Conservation (phyloP, 768 basidiomycete genomes). For the Xerocomus spinulosus region DNA sequence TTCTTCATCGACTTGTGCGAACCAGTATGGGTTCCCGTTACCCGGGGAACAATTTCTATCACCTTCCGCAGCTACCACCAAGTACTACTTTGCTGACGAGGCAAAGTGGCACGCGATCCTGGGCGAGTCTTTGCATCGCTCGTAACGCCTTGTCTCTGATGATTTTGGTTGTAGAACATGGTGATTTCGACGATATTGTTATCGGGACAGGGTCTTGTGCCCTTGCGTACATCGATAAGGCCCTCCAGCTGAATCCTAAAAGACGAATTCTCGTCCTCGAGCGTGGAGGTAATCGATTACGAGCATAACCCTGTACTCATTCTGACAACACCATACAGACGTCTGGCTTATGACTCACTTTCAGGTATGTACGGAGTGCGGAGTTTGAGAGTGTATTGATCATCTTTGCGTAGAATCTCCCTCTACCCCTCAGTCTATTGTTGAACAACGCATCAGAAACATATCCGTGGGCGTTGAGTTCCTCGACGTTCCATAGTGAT, state of each 20-base stretch:
- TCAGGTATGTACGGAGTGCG: neutral
- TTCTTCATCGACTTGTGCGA: neutral
- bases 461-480: slow-evolving; percentile 5
- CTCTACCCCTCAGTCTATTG: slow-evolving; percentile 6
- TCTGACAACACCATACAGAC: neutral
- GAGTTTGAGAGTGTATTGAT: neutral
- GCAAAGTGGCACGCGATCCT: slow-evolving; percentile 4
- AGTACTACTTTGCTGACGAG: slow-evolving; percentile 6
- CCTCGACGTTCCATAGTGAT: slow-evolving; percentile 2
- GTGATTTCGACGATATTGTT: slow-evolving; percentile 9
- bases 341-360: slow-evolving; percentile 12
- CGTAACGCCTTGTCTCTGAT: neutral
- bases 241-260: slow-evolving; percentile 12
- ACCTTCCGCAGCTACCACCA: slow-evolving; percentile 1
- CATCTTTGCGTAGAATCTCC: neutral
- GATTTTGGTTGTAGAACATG: slow-evolving; percentile 1
- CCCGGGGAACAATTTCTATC: slow-evolving; percentile 1
- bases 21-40: slow-evolving; percentile 7
- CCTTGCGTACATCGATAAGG: slow-evolving; percentile 16
- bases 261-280: slow-evolving; percentile 17
- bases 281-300: slow-evolving; percentile 5
- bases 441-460: slow-evolving; percentile 1
- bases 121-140: neutral
- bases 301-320: neutral
- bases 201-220: slow-evolving; percentile 12